phyloP scores from a whole-genome alignment of 2,329 filamentous ascomycete genomes.

The Trichoderma sp. region DNA sequence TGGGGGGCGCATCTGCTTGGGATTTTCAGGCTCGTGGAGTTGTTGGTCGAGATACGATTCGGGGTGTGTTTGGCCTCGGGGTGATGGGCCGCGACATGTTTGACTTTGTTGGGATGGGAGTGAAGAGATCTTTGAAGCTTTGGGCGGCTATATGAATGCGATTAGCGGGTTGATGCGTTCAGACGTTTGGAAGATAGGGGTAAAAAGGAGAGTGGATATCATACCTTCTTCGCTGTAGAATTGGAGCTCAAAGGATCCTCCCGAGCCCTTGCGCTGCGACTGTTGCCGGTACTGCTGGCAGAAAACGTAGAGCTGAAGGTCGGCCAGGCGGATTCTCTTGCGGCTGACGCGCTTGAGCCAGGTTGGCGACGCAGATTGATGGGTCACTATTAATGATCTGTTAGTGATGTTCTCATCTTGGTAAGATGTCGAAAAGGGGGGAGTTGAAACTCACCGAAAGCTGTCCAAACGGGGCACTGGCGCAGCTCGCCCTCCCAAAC shows the following conservation, averaged over 20 bases:
- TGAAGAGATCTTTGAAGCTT: slow-evolving; percentile 48
- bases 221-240: slow-evolving; percentile 50
- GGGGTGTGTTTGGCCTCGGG: slow-evolving; percentile 4
- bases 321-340: slow-evolving; percentile 54
- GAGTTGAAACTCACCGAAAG: slow-evolving; percentile 54
- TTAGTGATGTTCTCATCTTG: background rate
- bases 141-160: slow-evolving; percentile 36
- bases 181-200: background rate
- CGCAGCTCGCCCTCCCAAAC: slow-evolving; percentile 58
- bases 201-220: background rate
- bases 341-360: slow-evolving; percentile 56
- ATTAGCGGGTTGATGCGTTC: no score
- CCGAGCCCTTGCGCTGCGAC: slow-evolving; percentile 52
- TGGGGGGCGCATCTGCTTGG: background rate
- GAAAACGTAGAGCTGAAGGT: slow-evolving; percentile 62
- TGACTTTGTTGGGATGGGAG: slow-evolving; percentile 29
- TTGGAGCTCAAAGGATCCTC: slow-evolving; percentile 54
- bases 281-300: slow-evolving; percentile 57
- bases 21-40: slow-evolving; percentile 17
- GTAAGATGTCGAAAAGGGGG: background rate
- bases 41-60: slow-evolving; percentile 9
- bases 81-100: slow-evolving; percentile 25
- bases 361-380: slow-evolving; percentile 50
- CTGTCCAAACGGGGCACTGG: slow-evolving; percentile 64
- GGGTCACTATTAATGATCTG: slow-evolving; percentile 49